Evolutionary conservation across 805 yeast species (phyloP), one percentile per base, ranked within the genome.

Genomic region (Candida corydali): DNA sequence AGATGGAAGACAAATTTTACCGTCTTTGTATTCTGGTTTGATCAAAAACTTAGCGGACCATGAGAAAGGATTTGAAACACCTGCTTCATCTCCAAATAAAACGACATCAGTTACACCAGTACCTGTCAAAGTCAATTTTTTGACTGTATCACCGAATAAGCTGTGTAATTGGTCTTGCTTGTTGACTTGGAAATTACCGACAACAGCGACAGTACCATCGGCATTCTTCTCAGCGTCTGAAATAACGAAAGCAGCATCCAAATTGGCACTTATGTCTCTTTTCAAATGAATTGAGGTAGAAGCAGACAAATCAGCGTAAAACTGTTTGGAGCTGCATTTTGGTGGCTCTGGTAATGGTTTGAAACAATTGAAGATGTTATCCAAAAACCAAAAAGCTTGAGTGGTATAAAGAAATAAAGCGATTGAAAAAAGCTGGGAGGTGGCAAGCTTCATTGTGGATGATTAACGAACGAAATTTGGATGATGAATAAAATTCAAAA

Each of bases 1-100:
- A 20, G 41, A 36, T 23, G 59, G 61, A 34, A 55, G 49, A 46
- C 59, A 54, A 46, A 50, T 50, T 37, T 44, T 42, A 24, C 47
- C 48, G 14, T 37, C 26, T 15, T 43, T 33, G 24, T 30, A 33
- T 17, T 39, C 37, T 24, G 59, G 53, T 34, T 48, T 42, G 16
- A 56, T 47, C 7, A 51, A 29, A 32, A 56, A 37, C 16, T 51
- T 37, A 16, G 50, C 46, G 25, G 56, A 39, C 59, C 59, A 54
- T 39, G 50, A 34, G 27, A 46, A 42, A 34, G 41, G 33, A 36
- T 46, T 44, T 8, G 36, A 43, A 20, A 54, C 42, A 5, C 36
- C 23, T 15, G 20, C 11, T 6, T 40, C 34, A 12, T 40, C 36
- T 22, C 40, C 41, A 14, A 42, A 39, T 31, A 47, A 41, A 22